Base-by-base conservation (phyloP, 148 eudicot species). In the Pouteria glomerata region DNA sequence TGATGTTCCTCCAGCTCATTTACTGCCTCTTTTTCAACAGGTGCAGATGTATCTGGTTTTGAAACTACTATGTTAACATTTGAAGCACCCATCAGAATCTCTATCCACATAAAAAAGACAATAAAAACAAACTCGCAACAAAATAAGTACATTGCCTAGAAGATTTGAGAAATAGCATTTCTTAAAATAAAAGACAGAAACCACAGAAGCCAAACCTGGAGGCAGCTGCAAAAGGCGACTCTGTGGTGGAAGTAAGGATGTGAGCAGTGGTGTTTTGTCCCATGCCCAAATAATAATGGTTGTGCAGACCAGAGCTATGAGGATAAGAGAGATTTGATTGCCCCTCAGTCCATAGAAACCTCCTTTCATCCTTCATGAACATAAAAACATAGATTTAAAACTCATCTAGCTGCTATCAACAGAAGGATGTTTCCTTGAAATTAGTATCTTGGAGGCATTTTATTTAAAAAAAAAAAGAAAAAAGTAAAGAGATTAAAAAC, bases 201-300 rank as follows among this genome's bases (percentile, higher is more conserved):
- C 16, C 16, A 33, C 37, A 34, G 26, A 73, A 57, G 57, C n/a
- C 78, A 61, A 80, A 89, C 94, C 94, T 86, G 81, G 79, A 69
- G 86, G 63, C 8, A 78, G 47, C 63, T 67, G 85, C 59, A 82
- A 55, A 27, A 70, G 21, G 60, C 56, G 77, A 76, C 58, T 82
- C 67, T 79, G 80, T 37, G 85, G 68, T 8, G 87, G 87, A 48
- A 84, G 51, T 19, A 89, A 81, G 24, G 86, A 72, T 76, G 77
- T 66, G 57, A 87, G 80, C 21, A 79, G 63, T 2, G 88, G 79
- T 65, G 84, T 73, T 70, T 78, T 87, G 33, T 83, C 87, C 88
- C 87, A 91, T 77, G 80, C 85, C 87, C 90, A 87, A 33, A 79
- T 48, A 66, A 89, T 63, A 79, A 89, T 39, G 26, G 83, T 73